Conservation (phyloP, 192 early-diverging fungal species). For the Podila verticillata region DNA sequence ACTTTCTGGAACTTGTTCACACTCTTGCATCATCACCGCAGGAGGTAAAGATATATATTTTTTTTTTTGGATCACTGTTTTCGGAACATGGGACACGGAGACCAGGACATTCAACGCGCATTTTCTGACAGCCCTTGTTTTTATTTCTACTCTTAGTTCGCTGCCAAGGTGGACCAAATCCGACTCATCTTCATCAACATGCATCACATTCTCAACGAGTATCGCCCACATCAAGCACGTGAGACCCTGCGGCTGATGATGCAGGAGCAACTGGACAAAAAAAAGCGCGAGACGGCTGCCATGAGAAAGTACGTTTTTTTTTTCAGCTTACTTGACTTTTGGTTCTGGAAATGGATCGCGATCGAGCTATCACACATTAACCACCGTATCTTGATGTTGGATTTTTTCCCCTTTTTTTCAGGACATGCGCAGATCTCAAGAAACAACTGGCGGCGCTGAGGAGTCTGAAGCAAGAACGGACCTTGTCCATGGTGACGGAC, state of each 20-base stretch:
- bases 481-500: neutral
- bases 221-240: slow-evolving; percentile 78
- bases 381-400: neutral
- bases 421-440: slow-evolving; percentile 30
- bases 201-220: slow-evolving; percentile 88
- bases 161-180: slow-evolving; percentile 70
- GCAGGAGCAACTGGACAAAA: slow-evolving; percentile 69
- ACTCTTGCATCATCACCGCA: slow-evolving; percentile 60
- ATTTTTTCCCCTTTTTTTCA: neutral
- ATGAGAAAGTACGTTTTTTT: slow-evolving; percentile 45
- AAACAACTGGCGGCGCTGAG: slow-evolving; percentile 20
- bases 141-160: slow-evolving; percentile 51
- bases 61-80: neutral
- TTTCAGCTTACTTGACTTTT: neutral
- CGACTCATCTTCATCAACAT: slow-evolving; percentile 79
- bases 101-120: neutral
- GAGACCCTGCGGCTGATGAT: slow-evolving; percentile 75
- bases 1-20: slow-evolving; percentile 79
- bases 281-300: slow-evolving; percentile 54
- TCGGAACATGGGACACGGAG: too few relatives aligned
- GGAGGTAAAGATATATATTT: slow-evolving; percentile 58
- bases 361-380: neutral
- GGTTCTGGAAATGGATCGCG: neutral
- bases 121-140: neutral
- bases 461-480: slow-evolving; percentile 20